These are phyloP conservation scores for Pestalotiopsis sp. DNA, from an alignment of 2,329 filamentous ascomycete genomes.

Conservation along the genomic window DNA sequence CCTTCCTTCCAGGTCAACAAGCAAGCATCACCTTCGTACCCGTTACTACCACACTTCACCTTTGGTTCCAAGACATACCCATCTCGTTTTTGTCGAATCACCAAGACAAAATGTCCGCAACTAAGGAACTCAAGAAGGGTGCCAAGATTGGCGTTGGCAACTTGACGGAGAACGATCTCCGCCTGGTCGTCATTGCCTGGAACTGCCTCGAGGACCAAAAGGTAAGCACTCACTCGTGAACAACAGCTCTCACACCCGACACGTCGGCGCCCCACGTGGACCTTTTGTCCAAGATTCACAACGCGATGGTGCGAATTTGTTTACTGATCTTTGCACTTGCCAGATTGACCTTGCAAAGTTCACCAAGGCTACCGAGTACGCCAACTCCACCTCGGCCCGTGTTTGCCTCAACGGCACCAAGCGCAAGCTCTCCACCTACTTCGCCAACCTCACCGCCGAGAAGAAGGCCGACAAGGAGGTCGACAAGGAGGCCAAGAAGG, in stretches of 20 bases:
- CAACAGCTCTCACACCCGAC: neutral
- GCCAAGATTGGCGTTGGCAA: neutral
- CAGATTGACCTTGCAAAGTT: neutral
- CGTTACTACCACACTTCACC: too few species aligned
- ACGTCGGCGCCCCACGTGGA: neutral
- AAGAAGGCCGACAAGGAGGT: neutral
- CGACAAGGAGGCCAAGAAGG: neutral
- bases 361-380: neutral
- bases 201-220: constrained; percentile 1
- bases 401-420: neutral
- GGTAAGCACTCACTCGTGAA: neutral
- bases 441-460: neutral
- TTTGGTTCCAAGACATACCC: too few species aligned
- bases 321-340: neutral
- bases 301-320: neutral
- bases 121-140: neutral
- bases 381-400: neutral
- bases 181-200: constrained; percentile 1
- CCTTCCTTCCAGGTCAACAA: too few species aligned
- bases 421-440: neutral
- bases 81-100: neutral
- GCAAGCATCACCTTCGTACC: too few species aligned
- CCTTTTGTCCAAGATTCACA: neutral
- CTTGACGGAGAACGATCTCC: neutral
- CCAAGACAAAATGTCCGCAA: neutral